Percentiles rank a stretch among this genome's conserved stretches.
Conservation (phyloP, 331 rosid genomes). For the Acacia concinna region DNA sequence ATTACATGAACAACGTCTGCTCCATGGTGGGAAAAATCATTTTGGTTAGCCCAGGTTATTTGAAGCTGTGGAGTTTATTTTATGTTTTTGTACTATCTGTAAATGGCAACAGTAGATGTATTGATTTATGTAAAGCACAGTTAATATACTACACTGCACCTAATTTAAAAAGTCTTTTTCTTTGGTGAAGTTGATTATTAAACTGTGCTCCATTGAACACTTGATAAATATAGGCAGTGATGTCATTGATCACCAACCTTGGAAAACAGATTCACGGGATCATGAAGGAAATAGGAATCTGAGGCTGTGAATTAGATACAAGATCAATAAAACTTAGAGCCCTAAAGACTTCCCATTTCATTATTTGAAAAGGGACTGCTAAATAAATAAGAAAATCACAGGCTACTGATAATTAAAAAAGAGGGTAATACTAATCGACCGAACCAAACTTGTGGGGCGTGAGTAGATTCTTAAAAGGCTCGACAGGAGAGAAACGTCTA, state of each 20-base stretch:
- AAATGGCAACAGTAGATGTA: slow-evolving; percentile 10
- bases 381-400: neutral
- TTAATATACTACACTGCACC: neutral
- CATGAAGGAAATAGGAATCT: neutral
- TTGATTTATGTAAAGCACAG: neutral
- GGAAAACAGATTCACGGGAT: neutral
- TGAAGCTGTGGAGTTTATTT: neutral
- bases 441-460: neutral
- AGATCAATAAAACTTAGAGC: neutral
- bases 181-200: neutral
- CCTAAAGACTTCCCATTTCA: neutral
- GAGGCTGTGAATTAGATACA: neutral
- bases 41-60: slow-evolving; percentile 14
- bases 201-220: neutral
- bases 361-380: neutral
- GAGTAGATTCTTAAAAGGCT: neutral
- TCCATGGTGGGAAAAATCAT: neutral
- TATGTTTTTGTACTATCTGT: neutral
- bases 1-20: neutral
- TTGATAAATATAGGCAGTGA: neutral
- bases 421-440: neutral
- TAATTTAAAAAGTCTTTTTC: neutral
- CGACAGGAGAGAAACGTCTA: neutral
- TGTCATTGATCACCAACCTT: neutral
- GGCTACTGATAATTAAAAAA: neutral